A percentile compares a stretch with the other conserved stretches of the same genome.
Evolutionary conservation across 805 yeast genomes (phyloP).

Genomic region (Candida ovalis): DNA sequence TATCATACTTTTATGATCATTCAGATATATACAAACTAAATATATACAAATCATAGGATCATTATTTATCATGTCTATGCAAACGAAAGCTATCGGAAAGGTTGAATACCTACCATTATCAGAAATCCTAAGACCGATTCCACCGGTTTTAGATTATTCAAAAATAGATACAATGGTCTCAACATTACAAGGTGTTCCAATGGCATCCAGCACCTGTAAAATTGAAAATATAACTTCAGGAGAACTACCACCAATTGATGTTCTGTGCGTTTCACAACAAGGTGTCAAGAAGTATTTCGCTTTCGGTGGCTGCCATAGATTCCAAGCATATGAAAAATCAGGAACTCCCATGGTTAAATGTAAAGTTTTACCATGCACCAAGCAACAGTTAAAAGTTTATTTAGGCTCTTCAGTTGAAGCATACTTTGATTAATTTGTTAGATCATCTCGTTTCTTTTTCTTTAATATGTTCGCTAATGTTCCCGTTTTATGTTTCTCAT

Average conservation of each 20-base stretch:
- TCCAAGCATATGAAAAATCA: conserved; percentile 75
- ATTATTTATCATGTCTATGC: conserved; percentile 70
- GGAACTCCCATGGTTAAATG: conserved; percentile 56
- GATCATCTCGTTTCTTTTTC: background rate
- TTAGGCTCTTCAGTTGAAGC: conserved; percentile 65
- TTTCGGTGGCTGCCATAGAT: conserved; percentile 88
- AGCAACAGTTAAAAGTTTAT: conserved; percentile 60
- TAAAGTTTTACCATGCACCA: conserved; percentile 72
- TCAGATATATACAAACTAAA: too few relatives aligned
- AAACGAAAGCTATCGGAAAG: conserved; percentile 51
- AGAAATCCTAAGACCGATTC: conserved; percentile 74
- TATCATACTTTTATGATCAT: too few relatives aligned
- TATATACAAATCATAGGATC: too few relatives aligned
- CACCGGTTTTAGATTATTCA: conserved; percentile 72
- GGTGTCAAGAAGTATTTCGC: conserved; percentile 70
- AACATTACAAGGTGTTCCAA: conserved; percentile 60
- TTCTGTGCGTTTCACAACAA: conserved; percentile 58
- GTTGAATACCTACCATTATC: conserved; percentile 60
- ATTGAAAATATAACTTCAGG: conserved; percentile 50
- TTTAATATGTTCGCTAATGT: too few relatives aligned
- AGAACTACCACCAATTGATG: conserved; percentile 80
- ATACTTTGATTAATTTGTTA: conserved; percentile 34
- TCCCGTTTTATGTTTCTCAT: too few relatives aligned
- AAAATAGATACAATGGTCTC: conserved; percentile 80
- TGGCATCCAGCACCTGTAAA: conserved; percentile 56